phyloP scores from a whole-genome alignment of 805 yeast species.

The Candida verbasci region DNA sequence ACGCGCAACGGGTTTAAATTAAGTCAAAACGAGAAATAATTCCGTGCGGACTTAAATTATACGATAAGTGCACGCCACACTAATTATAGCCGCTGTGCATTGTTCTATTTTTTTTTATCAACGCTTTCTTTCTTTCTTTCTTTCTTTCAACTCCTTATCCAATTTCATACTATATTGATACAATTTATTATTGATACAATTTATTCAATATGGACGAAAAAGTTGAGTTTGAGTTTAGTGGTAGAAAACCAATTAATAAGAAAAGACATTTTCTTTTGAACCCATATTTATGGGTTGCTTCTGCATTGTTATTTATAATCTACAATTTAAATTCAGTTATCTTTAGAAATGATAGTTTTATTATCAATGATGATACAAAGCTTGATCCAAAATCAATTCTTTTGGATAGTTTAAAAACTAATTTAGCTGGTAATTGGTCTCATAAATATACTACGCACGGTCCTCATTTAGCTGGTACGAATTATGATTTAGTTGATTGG shows the following conservation, averaged over 20 bases:
- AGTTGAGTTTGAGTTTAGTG: background rate
- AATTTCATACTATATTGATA: no score
- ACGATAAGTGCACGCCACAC: no score
- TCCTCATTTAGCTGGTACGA: constrained; percentile 47
- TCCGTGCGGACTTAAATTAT: no score
- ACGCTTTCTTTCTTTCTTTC: no score
- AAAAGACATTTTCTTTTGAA: background rate
- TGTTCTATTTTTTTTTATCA: no score
- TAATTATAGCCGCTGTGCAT: no score
- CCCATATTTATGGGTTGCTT: background rate
- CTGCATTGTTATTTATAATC: background rate
- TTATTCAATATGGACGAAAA: background rate
- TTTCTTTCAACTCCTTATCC: no score
- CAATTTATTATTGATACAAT: no score
- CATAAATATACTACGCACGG: constrained; percentile 34
- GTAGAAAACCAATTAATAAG: no score
- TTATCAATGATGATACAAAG: background rate
- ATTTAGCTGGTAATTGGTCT: constrained; percentile 41
- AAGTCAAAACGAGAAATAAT: no score
- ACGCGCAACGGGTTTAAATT: no score
- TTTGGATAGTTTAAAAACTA: constrained; percentile 28
- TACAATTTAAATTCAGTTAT: background rate
- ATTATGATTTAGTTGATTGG: constrained; percentile 41
- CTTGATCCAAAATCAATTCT: constrained; percentile 8
- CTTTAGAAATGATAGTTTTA: background rate